These are phyloP conservation scores for Groenewaldozyma tartarivorans DNA, from an alignment of 805 yeast genomes.

Conservation along the genomic window DNA sequence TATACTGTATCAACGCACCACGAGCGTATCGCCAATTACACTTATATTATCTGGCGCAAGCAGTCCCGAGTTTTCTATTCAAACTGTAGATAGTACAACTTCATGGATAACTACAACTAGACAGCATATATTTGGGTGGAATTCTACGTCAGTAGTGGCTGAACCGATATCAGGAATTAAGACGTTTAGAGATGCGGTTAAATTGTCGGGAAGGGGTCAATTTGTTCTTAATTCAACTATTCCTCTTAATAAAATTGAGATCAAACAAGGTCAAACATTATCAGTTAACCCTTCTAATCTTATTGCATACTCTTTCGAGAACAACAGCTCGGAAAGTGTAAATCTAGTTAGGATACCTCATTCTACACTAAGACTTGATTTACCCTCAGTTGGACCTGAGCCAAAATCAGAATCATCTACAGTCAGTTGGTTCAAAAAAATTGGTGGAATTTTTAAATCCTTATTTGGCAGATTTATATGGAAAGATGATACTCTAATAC, in stretches of 20 bases:
- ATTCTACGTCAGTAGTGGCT: slow-evolving; percentile 26
- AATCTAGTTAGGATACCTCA: slow-evolving; percentile 12
- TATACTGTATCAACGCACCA: slow-evolving; percentile 26
- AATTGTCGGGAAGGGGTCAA: slow-evolving; percentile 32
- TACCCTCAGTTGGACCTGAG: not conserved
- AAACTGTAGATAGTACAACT: slow-evolving; percentile 25
- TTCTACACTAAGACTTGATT: not conserved
- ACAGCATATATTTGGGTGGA: slow-evolving; percentile 37
- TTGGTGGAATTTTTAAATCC: not conserved
- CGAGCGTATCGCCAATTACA: slow-evolving; percentile 24
- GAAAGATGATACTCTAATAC: slow-evolving; percentile 20
- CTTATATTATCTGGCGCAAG: slow-evolving; percentile 18
- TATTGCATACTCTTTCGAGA: slow-evolving; percentile 27
- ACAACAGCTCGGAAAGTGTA: slow-evolving; percentile 9
- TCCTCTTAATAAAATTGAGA: slow-evolving; percentile 30
- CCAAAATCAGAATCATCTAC: not conserved
- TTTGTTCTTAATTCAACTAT: slow-evolving; percentile 33
- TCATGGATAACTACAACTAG: slow-evolving; percentile 34
- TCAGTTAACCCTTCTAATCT: slow-evolving; percentile 32
- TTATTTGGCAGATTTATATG: slow-evolving; percentile 13
- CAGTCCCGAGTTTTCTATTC: slow-evolving; percentile 25
- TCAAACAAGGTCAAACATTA: slow-evolving; percentile 30
- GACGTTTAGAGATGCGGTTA: slow-evolving; percentile 3
- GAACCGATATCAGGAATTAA: slow-evolving; percentile 14
- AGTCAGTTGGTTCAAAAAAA: not conserved